Base-by-base conservation (phyloP, 73 alveolate genomes). In the Symbiodinium natans region DNA sequence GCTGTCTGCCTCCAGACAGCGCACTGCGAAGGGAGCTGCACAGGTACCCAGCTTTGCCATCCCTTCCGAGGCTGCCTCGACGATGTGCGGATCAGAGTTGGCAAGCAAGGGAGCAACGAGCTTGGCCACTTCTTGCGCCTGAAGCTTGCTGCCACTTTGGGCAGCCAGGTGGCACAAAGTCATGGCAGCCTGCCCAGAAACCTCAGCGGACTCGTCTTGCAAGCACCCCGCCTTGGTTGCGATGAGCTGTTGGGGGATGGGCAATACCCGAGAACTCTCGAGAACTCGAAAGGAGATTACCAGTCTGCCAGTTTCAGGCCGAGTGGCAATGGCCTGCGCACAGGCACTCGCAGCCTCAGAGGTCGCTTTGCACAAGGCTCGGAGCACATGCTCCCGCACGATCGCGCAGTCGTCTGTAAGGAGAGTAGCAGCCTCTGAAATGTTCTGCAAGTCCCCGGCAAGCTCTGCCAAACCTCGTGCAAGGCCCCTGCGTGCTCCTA, bases 321-420 rank as follows among this genome's bases (percentile, higher is more conserved):
- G 19, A 54, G 94, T 43, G 41, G 34, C 95, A 68, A 88, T 88
- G 17, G 41, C 68, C 39, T 59, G 73, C 23, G 86, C 82, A 17
- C 95, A 88, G 25, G 95, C 84, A 36, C 19, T 17, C 17, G 95
- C 85, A 40, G 95, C 95, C 54, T 83, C 17, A 29, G 95, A 71
- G 21, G 86, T 86, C 17, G 95, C 85, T 0, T 34, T 27, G 86
- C 95, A 34, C 84, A 88, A 27, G 36, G 86, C 95, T 5, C 71
- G 86, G 42, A 88, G 86, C 15, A 59, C 23, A 10, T 52, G 68
- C 68, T 52, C 68, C 68, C 68, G 68, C 68, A 52, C 68, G 29
- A 52, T 27, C 13, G 68, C 68, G 68, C 68, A 52, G 68, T 52
- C 68, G 68, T 52, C 68, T 27, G 68, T 17, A 27, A 52, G 68